These are phyloP conservation scores for Thalassia testudinum DNA, from an alignment of 116 monocot genomes.

Conservation along the genomic window DNA sequence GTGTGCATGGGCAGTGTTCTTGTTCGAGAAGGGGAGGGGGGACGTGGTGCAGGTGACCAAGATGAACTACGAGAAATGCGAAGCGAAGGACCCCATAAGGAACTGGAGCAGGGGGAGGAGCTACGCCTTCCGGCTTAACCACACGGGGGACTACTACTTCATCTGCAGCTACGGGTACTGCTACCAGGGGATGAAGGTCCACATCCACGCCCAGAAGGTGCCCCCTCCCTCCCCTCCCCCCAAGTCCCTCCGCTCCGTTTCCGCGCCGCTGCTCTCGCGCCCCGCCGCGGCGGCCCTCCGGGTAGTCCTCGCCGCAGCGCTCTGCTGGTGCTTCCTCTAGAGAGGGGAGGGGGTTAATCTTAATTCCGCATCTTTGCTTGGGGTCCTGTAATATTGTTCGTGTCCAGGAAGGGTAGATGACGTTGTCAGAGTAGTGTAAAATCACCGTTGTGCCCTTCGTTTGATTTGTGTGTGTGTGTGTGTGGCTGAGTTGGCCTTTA, in stretches of 20 bases:
- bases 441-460: too few species aligned
- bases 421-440: too few species aligned
- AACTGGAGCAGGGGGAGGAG: conserved; percentile 83
- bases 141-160: conserved; percentile 77
- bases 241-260: neutral
- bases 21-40: conserved; percentile 49
- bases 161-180: conserved; percentile 92
- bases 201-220: conserved; percentile 29
- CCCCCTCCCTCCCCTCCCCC: conserved; percentile 37
- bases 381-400: too few species aligned
- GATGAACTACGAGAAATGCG: conserved; percentile 60
- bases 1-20: conserved; percentile 44
- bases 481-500: too few species aligned
- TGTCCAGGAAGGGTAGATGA: too few species aligned
- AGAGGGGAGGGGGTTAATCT: too few species aligned
- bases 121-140: conserved; percentile 80
- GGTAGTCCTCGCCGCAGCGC: neutral
- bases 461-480: too few species aligned
- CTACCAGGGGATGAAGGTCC: conserved; percentile 75
- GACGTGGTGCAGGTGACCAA: conserved; percentile 83
- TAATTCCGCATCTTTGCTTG: too few species aligned
- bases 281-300: neutral
- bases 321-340: neutral
- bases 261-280: neutral
- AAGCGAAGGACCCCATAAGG: conserved; percentile 49